Percentiles rank a stretch among this genome's conserved stretches.
These are phyloP conservation scores for Phytopythium oedochilum DNA, from an alignment of 352 stramenopile genomes.

Conservation along the genomic window DNA sequence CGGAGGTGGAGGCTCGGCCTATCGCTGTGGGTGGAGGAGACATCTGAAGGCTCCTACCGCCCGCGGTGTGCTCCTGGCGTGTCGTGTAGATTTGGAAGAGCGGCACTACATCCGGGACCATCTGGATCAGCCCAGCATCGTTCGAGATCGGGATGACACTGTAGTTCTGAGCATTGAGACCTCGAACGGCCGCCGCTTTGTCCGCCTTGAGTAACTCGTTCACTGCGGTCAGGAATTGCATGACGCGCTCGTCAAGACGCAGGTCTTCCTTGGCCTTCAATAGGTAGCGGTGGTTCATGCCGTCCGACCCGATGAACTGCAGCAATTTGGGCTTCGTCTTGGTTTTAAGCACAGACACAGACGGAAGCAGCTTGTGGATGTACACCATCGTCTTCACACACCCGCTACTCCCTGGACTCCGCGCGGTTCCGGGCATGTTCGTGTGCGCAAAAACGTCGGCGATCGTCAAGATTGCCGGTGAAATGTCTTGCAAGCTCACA, in stretches of 20 bases:
- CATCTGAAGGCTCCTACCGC: constrained; percentile 14
- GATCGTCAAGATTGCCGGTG: constrained; percentile 46
- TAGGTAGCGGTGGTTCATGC: constrained; percentile 69
- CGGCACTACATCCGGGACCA: constrained; percentile 75
- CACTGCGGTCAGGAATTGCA: constrained; percentile 80
- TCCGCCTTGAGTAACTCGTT: constrained; percentile 71
- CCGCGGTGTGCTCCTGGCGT: constrained; percentile 23
- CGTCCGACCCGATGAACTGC: constrained; percentile 72
- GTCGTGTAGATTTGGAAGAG: constrained; percentile 80
- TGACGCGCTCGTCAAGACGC: constrained; percentile 86
- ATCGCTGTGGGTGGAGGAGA: constrained; percentile 6
- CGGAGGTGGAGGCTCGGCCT: neutral
- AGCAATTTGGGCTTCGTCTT: constrained; percentile 88
- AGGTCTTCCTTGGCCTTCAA: constrained; percentile 88
- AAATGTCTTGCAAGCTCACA: constrained; percentile 68
- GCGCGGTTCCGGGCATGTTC: constrained; percentile 50
- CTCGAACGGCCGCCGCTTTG: constrained; percentile 26
- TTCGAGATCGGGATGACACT: constrained; percentile 74
- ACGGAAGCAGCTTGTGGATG: constrained; percentile 6
- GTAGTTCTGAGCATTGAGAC: constrained; percentile 59
- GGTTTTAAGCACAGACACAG: constrained; percentile 58
- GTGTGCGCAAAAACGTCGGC: constrained; percentile 29
- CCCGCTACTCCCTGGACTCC: neutral
- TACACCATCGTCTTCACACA: constrained; percentile 14
- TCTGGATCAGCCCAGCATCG: constrained; percentile 84